A percentile compares a stretch with the other conserved stretches of the same genome.
Evolutionary conservation across 2,329 filamentous ascomycete species (phyloP).

Genomic region (Cryphonectria radicalis): DNA sequence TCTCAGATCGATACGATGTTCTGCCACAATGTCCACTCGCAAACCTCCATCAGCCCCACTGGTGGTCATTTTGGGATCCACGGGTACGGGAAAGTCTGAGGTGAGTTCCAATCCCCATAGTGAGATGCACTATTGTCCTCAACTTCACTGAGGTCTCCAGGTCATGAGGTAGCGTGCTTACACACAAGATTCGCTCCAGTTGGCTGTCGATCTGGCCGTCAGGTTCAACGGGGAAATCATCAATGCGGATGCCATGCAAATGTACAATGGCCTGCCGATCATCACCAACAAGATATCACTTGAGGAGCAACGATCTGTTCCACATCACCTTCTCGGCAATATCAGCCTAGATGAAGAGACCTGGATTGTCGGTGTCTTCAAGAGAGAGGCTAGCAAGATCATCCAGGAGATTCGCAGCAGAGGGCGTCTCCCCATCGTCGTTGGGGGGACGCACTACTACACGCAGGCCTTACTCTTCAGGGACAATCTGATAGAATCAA

Average conservation of each 20-base stretch:
- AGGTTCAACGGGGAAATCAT: constrained; percentile 91
- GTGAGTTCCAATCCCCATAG: constrained; percentile 51
- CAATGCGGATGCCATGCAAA: constrained; percentile 97
- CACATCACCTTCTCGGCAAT: constrained; percentile 85
- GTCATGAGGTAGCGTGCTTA: constrained; percentile 24
- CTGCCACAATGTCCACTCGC: constrained; percentile 42
- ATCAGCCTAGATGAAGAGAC: constrained; percentile 76
- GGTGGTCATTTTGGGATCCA: constrained; percentile 84
- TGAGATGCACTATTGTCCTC: not conserved
- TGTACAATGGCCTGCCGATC: constrained; percentile 88
- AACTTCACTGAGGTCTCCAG: constrained; percentile 31
- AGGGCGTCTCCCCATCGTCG: constrained; percentile 84
- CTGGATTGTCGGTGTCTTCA: constrained; percentile 83
- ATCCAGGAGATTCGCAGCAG: constrained; percentile 79
- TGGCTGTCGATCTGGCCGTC: constrained; percentile 85
- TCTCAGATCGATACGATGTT: constrained; percentile 28
- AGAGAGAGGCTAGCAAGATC: constrained; percentile 66
- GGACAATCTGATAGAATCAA: constrained; percentile 62
- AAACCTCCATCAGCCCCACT: constrained; percentile 60
- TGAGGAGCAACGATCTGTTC: constrained; percentile 76
- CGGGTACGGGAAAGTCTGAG: constrained; percentile 91
- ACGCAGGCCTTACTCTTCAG: constrained; percentile 86
- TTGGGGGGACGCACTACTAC: constrained; percentile 96
- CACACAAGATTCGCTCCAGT: constrained; percentile 50
- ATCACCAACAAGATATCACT: constrained; percentile 91